phyloP scores from a whole-genome alignment of 441 rosid species.

The Adansonia grandidieri region DNA sequence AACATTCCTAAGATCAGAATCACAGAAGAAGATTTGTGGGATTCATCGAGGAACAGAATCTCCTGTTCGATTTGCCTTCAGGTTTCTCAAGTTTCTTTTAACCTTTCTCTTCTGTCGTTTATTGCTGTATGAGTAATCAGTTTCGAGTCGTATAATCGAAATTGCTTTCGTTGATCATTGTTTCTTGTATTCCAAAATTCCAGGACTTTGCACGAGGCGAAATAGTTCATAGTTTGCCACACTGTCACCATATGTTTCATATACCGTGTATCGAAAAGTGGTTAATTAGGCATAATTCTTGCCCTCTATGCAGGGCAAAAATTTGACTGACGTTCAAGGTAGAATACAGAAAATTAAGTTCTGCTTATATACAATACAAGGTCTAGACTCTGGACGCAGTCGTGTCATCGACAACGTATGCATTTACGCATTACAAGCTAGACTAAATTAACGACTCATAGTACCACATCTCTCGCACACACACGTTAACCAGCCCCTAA shows the following conservation, averaged over 20 bases:
- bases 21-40: constrained; percentile 24
- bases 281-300: constrained; percentile 38
- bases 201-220: constrained; percentile 45
- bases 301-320: constrained; percentile 49
- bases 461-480: not conserved
- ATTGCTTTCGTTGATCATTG: not conserved
- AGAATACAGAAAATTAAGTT: not conserved
- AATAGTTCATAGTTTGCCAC: constrained; percentile 34
- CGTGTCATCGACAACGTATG: not conserved
- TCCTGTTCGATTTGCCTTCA: constrained; percentile 52
- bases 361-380: not conserved
- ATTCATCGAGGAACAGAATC: constrained; percentile 32
- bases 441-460: not conserved
- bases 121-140: not conserved
- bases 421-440: not conserved
- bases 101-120: not conserved
- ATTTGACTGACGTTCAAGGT: constrained; percentile 6
- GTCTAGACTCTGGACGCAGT: not conserved
- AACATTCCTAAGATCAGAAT: constrained; percentile 21
- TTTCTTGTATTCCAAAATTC: not conserved
- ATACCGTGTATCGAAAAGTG: constrained; percentile 35
- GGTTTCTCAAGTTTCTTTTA: constrained; percentile 29
- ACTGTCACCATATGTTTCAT: constrained; percentile 46
- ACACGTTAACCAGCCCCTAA: not conserved
- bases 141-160: not conserved